These are phyloP conservation scores for Tylopilus vinaceipallidus DNA, from an alignment of 768 basidiomycete species.

Conservation along the genomic window DNA sequence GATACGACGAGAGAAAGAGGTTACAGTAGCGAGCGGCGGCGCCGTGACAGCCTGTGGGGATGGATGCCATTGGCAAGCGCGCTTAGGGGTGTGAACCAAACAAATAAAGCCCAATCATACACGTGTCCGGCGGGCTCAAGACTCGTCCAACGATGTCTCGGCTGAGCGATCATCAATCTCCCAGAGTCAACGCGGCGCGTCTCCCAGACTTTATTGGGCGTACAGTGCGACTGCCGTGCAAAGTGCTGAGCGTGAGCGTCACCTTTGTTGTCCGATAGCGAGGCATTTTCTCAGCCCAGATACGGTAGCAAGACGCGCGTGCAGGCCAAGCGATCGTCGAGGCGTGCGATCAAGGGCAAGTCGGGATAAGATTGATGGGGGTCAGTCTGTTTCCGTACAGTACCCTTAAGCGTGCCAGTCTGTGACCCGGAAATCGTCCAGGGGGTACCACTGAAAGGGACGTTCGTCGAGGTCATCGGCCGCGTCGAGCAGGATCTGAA, in stretches of 20 bases:
- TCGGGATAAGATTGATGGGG: conserved; percentile 41
- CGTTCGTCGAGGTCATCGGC: conserved; percentile 69
- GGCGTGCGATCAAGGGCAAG: conserved; percentile 66
- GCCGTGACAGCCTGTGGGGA: too few species aligned
- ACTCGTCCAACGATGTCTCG: conserved; percentile 19
- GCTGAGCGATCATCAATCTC: conserved; percentile 35
- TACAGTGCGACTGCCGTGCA: conserved; percentile 60
- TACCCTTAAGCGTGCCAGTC: not conserved
- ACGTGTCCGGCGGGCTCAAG: conserved; percentile 17
- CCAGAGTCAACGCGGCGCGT: conserved; percentile 63
- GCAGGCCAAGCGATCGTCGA: conserved; percentile 54
- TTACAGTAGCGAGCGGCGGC: too few species aligned
- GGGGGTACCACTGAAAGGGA: conserved; percentile 46
- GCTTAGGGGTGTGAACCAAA: too few species aligned
- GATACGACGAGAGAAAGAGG: too few species aligned
- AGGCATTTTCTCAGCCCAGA: not conserved
- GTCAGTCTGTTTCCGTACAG: conserved; percentile 34
- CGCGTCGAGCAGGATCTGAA: conserved; percentile 52
- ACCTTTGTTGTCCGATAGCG: not conserved
- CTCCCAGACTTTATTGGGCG: conserved; percentile 51
- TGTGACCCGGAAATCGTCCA: conserved; percentile 19
- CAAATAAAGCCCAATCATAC: too few species aligned
- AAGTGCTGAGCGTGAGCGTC: conserved; percentile 49
- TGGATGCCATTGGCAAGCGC: too few species aligned
- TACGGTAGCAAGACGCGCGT: conserved; percentile 34